Evolutionary conservation across 176 grass and related monocot species (phyloP), one percentile per base, ranked within the genome.

Genomic region (Oryza coarctata): DNA sequence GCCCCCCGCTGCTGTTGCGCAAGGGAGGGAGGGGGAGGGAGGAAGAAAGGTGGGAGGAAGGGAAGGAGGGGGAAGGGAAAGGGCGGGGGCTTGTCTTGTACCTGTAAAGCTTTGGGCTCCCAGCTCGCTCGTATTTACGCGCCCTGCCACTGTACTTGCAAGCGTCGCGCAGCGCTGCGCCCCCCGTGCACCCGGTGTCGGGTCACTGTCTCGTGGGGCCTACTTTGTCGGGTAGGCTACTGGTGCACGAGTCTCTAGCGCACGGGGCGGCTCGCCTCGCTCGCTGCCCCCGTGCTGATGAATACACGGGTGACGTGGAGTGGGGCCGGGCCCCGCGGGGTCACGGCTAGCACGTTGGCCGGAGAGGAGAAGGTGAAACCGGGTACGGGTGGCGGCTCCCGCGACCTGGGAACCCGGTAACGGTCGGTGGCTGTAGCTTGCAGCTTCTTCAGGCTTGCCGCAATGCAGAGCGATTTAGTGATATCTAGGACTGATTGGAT

Each of bases 271-370:
- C 65, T 23, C 34, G 70, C 63, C 45, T 33, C 32, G 32, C n/a
- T n/a, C n/a, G n/a, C n/a, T n/a, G n/a, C 32, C 32, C 32, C 32
- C 32, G 62, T 52, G 81, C 2, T 27, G 89, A 49, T 85, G 89
- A 81, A 55, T 75, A 73, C 22, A 64, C 34, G 29, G 72, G 78
- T 82, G 88, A 87, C 84, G 79, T 85, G 84, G 88, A 84, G 52
- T 82, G 74, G 25, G 74, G 60, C 77, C 49, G 3, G 69, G 66
- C 77, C 49, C 3, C 32, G 32, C 32, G 0, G 23, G 68, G 64
- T 93, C 88, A 74, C 82, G 81, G 83, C 32, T 55, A 30, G 84
- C 91, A 82, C 91, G 91, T 87, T 79, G 62, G n/a, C n/a, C n/a
- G n/a, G 28, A 32, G 44, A 14, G 55, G 22, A 25, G 55, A 60